These are phyloP conservation scores for Coemansia sp. DNA, from an alignment of 192 early-diverging fungal species.

Conservation along the genomic window DNA sequence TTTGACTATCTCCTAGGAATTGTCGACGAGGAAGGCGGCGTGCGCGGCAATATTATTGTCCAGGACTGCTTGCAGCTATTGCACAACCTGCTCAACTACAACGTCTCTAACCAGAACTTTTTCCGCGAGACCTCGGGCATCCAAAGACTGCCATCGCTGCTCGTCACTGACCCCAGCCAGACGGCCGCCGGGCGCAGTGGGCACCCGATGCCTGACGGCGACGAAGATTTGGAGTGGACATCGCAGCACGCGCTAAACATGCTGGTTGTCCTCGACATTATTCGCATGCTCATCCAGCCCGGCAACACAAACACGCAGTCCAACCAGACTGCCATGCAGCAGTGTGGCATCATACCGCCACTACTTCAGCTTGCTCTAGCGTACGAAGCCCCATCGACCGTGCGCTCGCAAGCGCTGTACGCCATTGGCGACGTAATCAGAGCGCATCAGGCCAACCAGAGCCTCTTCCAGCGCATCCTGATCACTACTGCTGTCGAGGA, in stretches of 20 bases:
- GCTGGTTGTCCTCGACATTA: slow-evolving; percentile 82
- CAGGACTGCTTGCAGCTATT: slow-evolving; percentile 95
- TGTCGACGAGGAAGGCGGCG: slow-evolving; percentile 87
- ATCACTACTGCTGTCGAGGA: slow-evolving; percentile 59
- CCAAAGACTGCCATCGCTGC: slow-evolving; percentile 78
- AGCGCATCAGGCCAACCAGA: slow-evolving; percentile 73
- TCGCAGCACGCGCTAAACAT: slow-evolving; percentile 88
- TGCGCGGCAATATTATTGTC: slow-evolving; percentile 87
- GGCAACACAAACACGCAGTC: slow-evolving; percentile 81
- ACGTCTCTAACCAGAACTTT: slow-evolving; percentile 97
- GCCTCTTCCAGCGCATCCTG: slow-evolving; percentile 68
- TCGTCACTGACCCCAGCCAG: slow-evolving; percentile 59
- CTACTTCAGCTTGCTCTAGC: slow-evolving; percentile 79
- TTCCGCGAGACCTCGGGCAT: slow-evolving; percentile 97
- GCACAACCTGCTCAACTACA: slow-evolving; percentile 90
- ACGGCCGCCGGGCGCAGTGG: slow-evolving; percentile 44
- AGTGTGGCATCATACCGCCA: slow-evolving; percentile 75
- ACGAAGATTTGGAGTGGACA: slow-evolving; percentile 63
- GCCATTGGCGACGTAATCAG: slow-evolving; percentile 84
- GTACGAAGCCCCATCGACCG: slow-evolving; percentile 71
- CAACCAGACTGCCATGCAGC: slow-evolving; percentile 90
- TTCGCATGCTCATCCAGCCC: slow-evolving; percentile 85
- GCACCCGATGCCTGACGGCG: slow-evolving; percentile 23
- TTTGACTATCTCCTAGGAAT: slow-evolving; percentile 91
- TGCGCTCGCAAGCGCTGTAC: slow-evolving; percentile 80